A percentile compares a stretch with the other conserved stretches of the same genome.
These are phyloP conservation scores for Aspergillus versicolor DNA, from an alignment of 2,329 filamentous ascomycete genomes.

Conservation along the genomic window DNA sequence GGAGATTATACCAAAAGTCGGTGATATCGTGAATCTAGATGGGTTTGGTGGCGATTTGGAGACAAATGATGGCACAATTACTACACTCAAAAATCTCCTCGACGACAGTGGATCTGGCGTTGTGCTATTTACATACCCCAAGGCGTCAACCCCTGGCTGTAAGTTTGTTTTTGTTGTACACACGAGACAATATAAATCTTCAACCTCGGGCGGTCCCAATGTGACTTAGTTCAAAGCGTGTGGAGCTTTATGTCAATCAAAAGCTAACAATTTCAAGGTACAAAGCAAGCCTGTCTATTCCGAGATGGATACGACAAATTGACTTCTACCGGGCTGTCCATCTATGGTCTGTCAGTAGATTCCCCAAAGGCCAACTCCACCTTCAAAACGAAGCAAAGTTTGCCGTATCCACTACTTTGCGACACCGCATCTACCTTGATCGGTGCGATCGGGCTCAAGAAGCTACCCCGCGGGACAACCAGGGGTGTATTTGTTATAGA, in stretches of 20 bases:
- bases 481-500: conserved; percentile 86
- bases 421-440: conserved; percentile 75
- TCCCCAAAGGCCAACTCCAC: conserved; percentile 87
- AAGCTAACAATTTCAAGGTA: conserved; percentile 59
- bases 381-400: conserved; percentile 87
- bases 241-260: background rate
- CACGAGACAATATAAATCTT: background rate
- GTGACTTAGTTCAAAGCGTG: background rate
- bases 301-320: conserved; percentile 78
- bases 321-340: conserved; percentile 73
- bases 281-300: conserved; percentile 89
- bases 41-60: conserved; percentile 69
- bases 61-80: conserved; percentile 79
- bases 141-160: conserved; percentile 93
- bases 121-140: conserved; percentile 93
- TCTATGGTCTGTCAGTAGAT: conserved; percentile 89
- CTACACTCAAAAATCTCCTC: conserved; percentile 75
- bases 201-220: background rate
- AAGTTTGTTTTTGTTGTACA: conserved; percentile 45
- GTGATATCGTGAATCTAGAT: conserved; percentile 54
- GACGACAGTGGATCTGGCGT: conserved; percentile 82
- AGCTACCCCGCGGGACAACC: conserved; percentile 73
- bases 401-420: conserved; percentile 86
- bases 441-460: conserved; percentile 83
- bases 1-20: conserved; percentile 36